phyloP scores from a whole-genome alignment of 768 basidiomycete genomes.

The Fibroporia radiculosa region DNA sequence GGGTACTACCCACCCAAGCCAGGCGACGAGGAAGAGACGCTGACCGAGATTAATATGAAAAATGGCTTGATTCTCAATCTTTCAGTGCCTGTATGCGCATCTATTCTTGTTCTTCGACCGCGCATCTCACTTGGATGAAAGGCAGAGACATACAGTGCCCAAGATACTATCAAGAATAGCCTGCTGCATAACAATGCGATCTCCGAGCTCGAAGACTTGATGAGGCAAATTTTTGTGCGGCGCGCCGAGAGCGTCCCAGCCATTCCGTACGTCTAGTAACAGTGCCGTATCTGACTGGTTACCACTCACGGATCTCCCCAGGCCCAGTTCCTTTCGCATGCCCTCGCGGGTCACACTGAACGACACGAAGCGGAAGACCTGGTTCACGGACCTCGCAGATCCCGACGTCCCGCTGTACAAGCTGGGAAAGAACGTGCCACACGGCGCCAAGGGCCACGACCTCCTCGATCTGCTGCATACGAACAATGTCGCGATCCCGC shows the following conservation, averaged over 20 bases:
- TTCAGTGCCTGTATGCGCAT: constrained; percentile 49
- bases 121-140: constrained; percentile 16
- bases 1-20: constrained; percentile 73
- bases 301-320: neutral
- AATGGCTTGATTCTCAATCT: constrained; percentile 50
- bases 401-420: constrained; percentile 74
- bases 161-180: constrained; percentile 41
- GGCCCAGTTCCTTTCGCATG: constrained; percentile 60
- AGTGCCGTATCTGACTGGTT: neutral
- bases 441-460: constrained; percentile 80
- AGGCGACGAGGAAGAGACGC: constrained; percentile 65
- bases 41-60: constrained; percentile 59
- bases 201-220: constrained; percentile 59
- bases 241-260: constrained; percentile 46
- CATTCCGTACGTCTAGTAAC: constrained; percentile 47
- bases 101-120: neutral
- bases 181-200: constrained; percentile 47
- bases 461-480: constrained; percentile 72
- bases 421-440: constrained; percentile 78
- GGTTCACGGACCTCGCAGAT: constrained; percentile 80
- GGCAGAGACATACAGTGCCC: constrained; percentile 61
- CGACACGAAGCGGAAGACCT: constrained; percentile 69
- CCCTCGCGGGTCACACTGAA: constrained; percentile 79
- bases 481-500: constrained; percentile 68
- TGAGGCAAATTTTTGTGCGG: constrained; percentile 67